Evolutionary conservation across 2,329 filamentous ascomycete genomes (phyloP).

Genomic region (Mycosphaerella arachidis): DNA sequence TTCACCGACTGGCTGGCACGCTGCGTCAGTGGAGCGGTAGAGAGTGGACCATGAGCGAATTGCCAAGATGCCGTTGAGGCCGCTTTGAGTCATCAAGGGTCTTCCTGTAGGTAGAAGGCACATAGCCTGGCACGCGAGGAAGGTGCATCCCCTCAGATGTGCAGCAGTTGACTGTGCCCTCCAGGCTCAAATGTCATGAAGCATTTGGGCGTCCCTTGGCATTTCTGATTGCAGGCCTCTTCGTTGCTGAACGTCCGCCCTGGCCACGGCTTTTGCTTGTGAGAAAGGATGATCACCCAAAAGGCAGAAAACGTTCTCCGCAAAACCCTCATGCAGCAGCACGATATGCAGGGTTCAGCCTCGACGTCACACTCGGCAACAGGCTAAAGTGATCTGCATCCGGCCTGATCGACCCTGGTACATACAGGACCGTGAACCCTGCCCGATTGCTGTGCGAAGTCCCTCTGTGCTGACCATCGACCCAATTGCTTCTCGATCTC

Average conservation of each 20-base stretch:
- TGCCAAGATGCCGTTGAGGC: too few relatives aligned
- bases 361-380: neutral
- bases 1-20: neutral
- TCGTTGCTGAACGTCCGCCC: too few relatives aligned
- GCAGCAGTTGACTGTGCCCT: too few relatives aligned
- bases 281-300: neutral
- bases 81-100: too few relatives aligned
- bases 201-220: too few relatives aligned
- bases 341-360: neutral
- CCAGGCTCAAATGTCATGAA: too few relatives aligned
- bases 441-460: neutral
- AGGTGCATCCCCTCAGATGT: too few relatives aligned
- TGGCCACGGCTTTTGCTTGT: too few relatives aligned
- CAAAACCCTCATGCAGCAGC: too few relatives aligned
- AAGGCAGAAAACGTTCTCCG: neutral
- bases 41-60: neutral
- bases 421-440: neutral
- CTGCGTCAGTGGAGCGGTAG: neutral
- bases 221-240: too few relatives aligned
- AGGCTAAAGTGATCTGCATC: neutral
- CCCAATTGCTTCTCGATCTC: neutral
- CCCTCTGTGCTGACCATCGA: neutral
- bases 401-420: neutral
- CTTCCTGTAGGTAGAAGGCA: too few relatives aligned
- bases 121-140: too few relatives aligned